Base-by-base conservation (phyloP, 306 rosid genomes). In the Prinsepia uniflora region DNA sequence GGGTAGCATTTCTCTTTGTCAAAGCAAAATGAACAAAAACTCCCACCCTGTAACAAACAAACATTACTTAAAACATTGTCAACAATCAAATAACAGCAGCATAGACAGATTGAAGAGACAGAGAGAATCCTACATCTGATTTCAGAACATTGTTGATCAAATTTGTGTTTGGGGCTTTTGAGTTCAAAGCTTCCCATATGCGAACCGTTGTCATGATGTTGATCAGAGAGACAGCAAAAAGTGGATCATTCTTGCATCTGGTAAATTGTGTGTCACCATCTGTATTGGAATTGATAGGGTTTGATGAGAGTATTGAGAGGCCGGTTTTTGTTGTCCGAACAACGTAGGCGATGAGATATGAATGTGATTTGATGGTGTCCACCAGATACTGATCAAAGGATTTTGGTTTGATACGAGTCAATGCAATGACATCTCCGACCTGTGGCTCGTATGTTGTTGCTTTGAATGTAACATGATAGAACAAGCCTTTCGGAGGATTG, bases 391-490 rank as follows among this genome's bases (percentile, higher is more conserved):
- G 89, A 52, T 46, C 4, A 1, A 54, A 0, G 18, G 62, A 10
- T 67, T 65, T 71, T 0, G 92, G 87, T 55, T 49, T 79, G 9
- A 65, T 60, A 63, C 77, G 46, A 4, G 90, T 64, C 20, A 86
- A 68, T 52, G 88, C 88, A 74, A 85, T 76, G 71, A 85, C 59
- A 55, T 89, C 92, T 58, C 90, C 90, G 19, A 0, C 44, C 63
- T 69, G 53, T 22, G 92, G 86, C 52, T 78, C 81, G 70, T 83
- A 84, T 11, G 50, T 13, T 44, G 57, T 70, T 59, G 7, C 67
- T 15, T 46, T 71, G 43, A 73, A 10, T 17, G 4, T 10, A 49
- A 85, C 42, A 2, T 10, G 10, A 69, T 85, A 83, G 58, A 69
- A 53, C 10, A 78, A 69, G 49, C 30, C 61, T 41, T 74, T 58